Evolutionary conservation across 768 basidiomycete species (phyloP).

Genomic region (Russula ochroleuca): DNA sequence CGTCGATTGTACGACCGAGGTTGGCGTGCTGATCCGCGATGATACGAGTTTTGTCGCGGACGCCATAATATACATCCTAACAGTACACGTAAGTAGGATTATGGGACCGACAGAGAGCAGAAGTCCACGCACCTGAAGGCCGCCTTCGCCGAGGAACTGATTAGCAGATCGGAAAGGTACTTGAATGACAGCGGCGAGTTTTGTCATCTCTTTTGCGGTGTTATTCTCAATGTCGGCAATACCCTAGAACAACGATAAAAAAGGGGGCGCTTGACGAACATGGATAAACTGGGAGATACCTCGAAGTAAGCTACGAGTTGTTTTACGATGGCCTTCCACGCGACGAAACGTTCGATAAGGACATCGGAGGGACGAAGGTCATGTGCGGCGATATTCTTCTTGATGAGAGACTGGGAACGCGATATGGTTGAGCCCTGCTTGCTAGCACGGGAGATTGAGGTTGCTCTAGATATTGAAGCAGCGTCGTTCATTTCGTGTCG

Average conservation of each 20-base stretch:
- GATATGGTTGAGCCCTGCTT: slow-evolving; percentile 69
- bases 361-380: slow-evolving; percentile 92
- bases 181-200: slow-evolving; percentile 93
- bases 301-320: slow-evolving; percentile 92
- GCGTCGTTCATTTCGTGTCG: slow-evolving; percentile 40
- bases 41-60: slow-evolving; percentile 88
- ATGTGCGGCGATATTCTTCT: slow-evolving; percentile 87
- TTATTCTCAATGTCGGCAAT: slow-evolving; percentile 92
- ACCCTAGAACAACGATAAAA: slow-evolving; percentile 34
- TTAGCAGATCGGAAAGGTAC: slow-evolving; percentile 94
- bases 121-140: slow-evolving; percentile 60
- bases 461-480: slow-evolving; percentile 60
- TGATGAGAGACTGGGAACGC: slow-evolving; percentile 82
- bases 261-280: not conserved
- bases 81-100: not conserved
- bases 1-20: slow-evolving; percentile 92
- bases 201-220: slow-evolving; percentile 86
- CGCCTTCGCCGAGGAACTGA: slow-evolving; percentile 97
- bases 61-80: slow-evolving; percentile 86
- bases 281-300: slow-evolving; percentile 31
- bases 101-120: not conserved
- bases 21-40: slow-evolving; percentile 97
- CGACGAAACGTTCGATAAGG: slow-evolving; percentile 90
- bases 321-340: slow-evolving; percentile 96
- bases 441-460: slow-evolving; percentile 63